phyloP scores from a whole-genome alignment of 192 early-diverging fungal species.

The Coemansia sp. region DNA sequence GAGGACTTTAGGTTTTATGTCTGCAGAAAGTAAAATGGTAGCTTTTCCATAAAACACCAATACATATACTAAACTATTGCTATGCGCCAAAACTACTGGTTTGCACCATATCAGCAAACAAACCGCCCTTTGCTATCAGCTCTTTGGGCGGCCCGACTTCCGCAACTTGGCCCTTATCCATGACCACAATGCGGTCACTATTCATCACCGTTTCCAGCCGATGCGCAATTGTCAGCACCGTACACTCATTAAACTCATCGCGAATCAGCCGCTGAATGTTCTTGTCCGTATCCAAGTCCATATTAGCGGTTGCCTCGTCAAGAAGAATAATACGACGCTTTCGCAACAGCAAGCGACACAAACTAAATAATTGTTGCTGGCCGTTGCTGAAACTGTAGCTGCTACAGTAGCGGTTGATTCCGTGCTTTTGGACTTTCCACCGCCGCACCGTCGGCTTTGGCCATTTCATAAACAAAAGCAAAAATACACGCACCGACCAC shows the following conservation, averaged over 20 bases:
- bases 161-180: conserved; percentile 63
- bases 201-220: conserved; percentile 66
- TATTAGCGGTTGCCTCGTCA: conserved; percentile 68
- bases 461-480: conserved; percentile 3
- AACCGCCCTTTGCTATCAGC: conserved; percentile 52
- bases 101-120: conserved; percentile 28
- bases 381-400: conserved; percentile 35
- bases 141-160: conserved; percentile 63
- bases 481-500: conserved; percentile 4
- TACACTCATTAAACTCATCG: conserved; percentile 49
- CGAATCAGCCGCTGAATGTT: conserved; percentile 42
- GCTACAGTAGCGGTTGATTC: background rate
- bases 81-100: conserved; percentile 18
- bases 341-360: conserved; percentile 59
- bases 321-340: conserved; percentile 58
- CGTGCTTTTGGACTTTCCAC: background rate
- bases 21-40: no score
- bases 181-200: conserved; percentile 70
- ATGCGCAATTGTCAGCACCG: conserved; percentile 68
- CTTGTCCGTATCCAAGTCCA: conserved; percentile 51
- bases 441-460: background rate
- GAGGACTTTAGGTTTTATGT: no score
- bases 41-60: background rate
- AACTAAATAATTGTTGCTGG: conserved; percentile 63
- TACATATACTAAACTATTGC: background rate